Evolutionary conservation across 2,329 filamentous ascomycete genomes (phyloP).

Genomic region (Trichothecium roseum): DNA sequence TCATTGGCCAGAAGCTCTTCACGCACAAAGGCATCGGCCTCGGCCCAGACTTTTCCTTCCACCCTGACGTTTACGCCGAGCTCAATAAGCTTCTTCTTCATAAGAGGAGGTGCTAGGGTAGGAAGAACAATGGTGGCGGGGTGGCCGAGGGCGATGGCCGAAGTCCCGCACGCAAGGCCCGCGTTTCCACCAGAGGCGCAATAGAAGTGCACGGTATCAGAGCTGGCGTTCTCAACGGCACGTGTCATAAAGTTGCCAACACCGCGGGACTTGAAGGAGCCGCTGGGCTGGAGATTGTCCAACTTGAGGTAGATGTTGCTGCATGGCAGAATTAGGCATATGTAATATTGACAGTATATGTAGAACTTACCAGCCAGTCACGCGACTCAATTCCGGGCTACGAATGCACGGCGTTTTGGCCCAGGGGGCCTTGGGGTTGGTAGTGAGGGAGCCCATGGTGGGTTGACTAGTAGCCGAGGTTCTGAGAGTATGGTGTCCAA

Average conservation of each 20-base stretch:
- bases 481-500: too few species aligned
- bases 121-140: constrained; percentile 71
- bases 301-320: constrained; percentile 77
- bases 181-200: constrained; percentile 76
- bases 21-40: constrained; percentile 58
- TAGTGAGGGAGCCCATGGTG: constrained; percentile 31
- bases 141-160: constrained; percentile 52
- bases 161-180: constrained; percentile 69
- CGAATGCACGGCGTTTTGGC: constrained; percentile 61
- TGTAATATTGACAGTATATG: too few species aligned
- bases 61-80: constrained; percentile 62
- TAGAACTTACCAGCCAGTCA: constrained; percentile 58
- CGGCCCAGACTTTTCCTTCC: constrained; percentile 55
- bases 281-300: constrained; percentile 74
- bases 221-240: constrained; percentile 18
- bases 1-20: constrained; percentile 44
- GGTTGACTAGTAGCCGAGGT: too few species aligned
- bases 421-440: constrained; percentile 45
- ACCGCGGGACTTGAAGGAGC: constrained; percentile 77
- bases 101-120: constrained; percentile 50
- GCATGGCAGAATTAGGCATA: too few species aligned
- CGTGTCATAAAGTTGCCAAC: constrained; percentile 58
- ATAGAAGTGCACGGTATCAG: constrained; percentile 57
- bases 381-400: constrained; percentile 54
- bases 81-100: constrained; percentile 59